Percentiles rank a stretch among this genome's conserved stretches.
These are phyloP conservation scores for Rubia yunnanensis DNA, from an alignment of 257 asterid species.

Conservation along the genomic window DNA sequence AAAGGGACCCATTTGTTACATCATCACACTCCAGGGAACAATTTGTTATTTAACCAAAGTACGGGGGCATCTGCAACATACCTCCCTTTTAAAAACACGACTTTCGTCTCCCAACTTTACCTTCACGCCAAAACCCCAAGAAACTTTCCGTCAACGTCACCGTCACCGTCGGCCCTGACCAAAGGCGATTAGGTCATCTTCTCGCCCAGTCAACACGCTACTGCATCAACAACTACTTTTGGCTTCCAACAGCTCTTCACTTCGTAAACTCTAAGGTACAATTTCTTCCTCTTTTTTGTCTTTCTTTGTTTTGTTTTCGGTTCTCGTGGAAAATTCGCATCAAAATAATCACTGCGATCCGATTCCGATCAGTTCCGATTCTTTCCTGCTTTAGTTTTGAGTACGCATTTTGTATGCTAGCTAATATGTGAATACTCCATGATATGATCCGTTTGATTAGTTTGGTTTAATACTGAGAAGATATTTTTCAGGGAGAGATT, in stretches of 20 bases:
- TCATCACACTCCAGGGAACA: not conserved
- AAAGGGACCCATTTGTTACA: too few species aligned
- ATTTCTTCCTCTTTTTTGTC: not conserved
- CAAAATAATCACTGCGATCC: not conserved
- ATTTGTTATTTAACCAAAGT: not conserved
- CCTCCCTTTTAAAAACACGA: not conserved
- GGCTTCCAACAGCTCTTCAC: not conserved
- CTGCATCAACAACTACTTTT: not conserved
- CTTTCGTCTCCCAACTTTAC: not conserved
- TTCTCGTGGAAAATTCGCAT: not conserved
- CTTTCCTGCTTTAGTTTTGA: too few species aligned
- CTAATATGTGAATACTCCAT: not conserved
- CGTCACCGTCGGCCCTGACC: constrained; percentile 1
- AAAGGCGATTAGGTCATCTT: constrained; percentile 4
- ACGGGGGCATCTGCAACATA: not conserved
- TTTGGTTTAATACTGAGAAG: not conserved
- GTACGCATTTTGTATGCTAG: not conserved
- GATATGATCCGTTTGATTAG: not conserved
- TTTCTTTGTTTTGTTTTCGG: too few species aligned
- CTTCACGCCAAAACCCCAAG: not conserved
- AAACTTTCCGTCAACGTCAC: not conserved
- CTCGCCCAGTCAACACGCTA: constrained; percentile 5
- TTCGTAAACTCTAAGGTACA: constrained; percentile 10
- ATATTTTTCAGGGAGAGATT: not conserved
- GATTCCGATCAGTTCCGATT: constrained; percentile 2